Conservation (phyloP, 2,329 filamentous ascomycete species). For the Botryotinia narcissicola region DNA sequence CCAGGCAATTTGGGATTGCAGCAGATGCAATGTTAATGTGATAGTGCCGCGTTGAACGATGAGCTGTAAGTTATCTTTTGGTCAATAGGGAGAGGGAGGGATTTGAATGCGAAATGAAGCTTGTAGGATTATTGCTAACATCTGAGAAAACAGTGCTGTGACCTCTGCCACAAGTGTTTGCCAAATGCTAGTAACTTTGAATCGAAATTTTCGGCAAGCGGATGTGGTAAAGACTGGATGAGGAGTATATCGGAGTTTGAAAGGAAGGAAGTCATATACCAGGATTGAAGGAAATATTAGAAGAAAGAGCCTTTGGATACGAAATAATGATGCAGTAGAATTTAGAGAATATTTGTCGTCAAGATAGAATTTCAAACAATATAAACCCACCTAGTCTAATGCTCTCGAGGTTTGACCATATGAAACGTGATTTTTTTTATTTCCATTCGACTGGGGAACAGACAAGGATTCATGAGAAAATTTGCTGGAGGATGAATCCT, state of each 20-base stretch:
- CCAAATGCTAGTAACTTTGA: neutral
- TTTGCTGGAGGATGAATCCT: neutral
- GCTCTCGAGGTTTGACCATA: neutral
- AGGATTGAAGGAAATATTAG: neutral
- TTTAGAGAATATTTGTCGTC: neutral
- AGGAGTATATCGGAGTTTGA: neutral
- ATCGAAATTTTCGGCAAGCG: neutral
- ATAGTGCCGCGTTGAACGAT: neutral
- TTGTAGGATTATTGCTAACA: neutral
- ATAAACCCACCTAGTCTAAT: neutral
- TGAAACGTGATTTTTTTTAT: neutral
- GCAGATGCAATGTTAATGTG: neutral
- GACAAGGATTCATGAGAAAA: rapidly evolving
- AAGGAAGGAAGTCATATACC: constrained; percentile 1
- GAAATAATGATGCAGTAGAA: constrained; percentile 6
- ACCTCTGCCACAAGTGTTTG: neutral
- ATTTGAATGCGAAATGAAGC: neutral
- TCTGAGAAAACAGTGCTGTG: neutral
- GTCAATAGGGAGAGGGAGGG: neutral
- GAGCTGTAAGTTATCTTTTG: constrained; percentile 1
- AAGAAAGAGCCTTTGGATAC: neutral
- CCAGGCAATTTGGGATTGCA: neutral
- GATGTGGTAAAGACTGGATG: neutral
- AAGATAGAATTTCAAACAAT: neutral
- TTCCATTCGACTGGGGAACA: neutral